Conservation (phyloP, 2,329 filamentous ascomycete genomes). For the Aspergillus candidus region DNA sequence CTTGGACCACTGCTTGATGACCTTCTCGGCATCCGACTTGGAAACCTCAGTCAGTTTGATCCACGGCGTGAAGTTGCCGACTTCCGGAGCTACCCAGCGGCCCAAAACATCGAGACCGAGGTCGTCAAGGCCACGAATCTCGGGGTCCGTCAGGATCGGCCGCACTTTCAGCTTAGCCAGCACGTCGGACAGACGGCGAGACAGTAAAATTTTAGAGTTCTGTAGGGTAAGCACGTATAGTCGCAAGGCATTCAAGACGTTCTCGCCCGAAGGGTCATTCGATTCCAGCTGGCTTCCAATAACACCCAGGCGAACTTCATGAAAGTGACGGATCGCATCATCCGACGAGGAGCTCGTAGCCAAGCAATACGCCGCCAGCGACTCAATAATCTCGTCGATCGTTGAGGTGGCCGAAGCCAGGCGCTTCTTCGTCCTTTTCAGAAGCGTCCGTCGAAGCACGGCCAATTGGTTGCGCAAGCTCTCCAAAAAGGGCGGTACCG, state of each 20-base stretch:
- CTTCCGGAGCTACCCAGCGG: constrained; percentile 74
- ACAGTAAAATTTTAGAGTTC: constrained; percentile 70
- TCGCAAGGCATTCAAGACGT: constrained; percentile 59
- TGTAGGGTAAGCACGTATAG: constrained; percentile 72
- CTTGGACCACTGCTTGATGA: constrained; percentile 59
- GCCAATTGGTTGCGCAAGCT: constrained; percentile 59
- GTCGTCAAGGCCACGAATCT: constrained; percentile 60
- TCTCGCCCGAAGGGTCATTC: constrained; percentile 43
- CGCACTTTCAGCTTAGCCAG: constrained; percentile 62
- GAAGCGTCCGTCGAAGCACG: constrained; percentile 56
- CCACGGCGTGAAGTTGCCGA: constrained; percentile 79
- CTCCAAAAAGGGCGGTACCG: constrained; percentile 52
- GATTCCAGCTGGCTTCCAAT: constrained; percentile 58
- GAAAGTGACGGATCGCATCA: constrained; percentile 73
- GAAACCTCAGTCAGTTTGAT: constrained; percentile 73
- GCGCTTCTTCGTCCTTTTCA: constrained; percentile 58
- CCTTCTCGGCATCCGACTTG: constrained; percentile 53
- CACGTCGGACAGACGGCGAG: constrained; percentile 63
- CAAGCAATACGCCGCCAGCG: constrained; percentile 75
- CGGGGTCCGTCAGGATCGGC: constrained; percentile 65
- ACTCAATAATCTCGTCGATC: constrained; percentile 55
- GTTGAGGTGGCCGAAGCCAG: constrained; percentile 42
- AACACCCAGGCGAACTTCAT: constrained; percentile 64
- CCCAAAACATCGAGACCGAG: constrained; percentile 72
- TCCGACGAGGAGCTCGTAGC: constrained; percentile 71